Evolutionary conservation across 441 rosid genomes (phyloP).

Genomic region (Aleurites moluccanus): DNA sequence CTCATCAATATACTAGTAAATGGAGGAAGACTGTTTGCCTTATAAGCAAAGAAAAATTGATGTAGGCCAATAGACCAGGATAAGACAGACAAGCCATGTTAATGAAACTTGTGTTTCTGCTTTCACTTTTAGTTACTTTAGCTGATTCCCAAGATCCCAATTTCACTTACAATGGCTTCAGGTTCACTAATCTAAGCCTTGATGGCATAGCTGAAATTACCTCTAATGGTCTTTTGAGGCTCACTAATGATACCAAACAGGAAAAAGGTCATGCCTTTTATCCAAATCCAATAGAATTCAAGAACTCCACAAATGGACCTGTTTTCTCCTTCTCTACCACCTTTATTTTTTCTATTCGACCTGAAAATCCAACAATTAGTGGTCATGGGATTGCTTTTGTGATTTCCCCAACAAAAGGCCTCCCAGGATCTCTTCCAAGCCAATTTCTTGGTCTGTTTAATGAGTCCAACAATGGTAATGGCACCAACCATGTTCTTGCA

Average conservation of each 20-base stretch:
- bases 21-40: neutral
- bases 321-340: slow-evolving; percentile 45
- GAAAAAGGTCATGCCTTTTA: slow-evolving; percentile 25
- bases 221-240: slow-evolving; percentile 21
- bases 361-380: slow-evolving; percentile 15
- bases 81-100: neutral
- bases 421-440: slow-evolving; percentile 30
- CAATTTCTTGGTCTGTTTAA: slow-evolving; percentile 52
- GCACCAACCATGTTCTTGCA: slow-evolving; percentile 36
- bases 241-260: slow-evolving; percentile 21
- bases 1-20: neutral
- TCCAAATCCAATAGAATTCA: slow-evolving; percentile 29
- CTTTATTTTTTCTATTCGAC: slow-evolving; percentile 43
- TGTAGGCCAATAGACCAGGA: neutral
- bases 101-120: neutral
- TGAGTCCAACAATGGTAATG: slow-evolving; percentile 32
- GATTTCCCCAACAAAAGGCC: slow-evolving; percentile 40
- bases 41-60: neutral
- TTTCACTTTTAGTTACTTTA: neutral
- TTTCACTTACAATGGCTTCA: slow-evolving; percentile 28
- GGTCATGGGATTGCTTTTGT: slow-evolving; percentile 54
- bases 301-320: slow-evolving; percentile 22
- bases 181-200: slow-evolving; percentile 22
- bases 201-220: slow-evolving; percentile 23
- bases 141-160: slow-evolving; percentile 16